Evolutionary conservation across 805 yeast species (phyloP).

Genomic region (Hanseniaspora meyeri): DNA sequence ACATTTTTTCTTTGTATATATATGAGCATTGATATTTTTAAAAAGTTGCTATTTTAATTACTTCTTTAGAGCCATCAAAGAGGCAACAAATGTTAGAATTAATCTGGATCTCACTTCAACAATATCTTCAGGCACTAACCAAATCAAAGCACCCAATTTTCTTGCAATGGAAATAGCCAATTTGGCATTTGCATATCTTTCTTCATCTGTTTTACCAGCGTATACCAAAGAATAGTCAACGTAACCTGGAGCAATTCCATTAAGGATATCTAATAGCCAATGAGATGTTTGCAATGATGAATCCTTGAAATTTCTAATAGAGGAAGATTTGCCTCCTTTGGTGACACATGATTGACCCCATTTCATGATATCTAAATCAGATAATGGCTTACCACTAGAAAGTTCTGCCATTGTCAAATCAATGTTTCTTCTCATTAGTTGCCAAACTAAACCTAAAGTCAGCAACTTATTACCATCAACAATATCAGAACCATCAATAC

Average conservation of each 20-base stretch:
- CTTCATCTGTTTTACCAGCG: constrained; percentile 69
- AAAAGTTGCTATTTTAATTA: not conserved
- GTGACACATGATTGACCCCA: constrained; percentile 86
- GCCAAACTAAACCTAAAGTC: constrained; percentile 93
- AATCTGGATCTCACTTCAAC: constrained; percentile 90
- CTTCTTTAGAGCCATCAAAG: constrained; percentile 64
- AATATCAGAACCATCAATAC: constrained; percentile 96
- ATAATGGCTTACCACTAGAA: constrained; percentile 59
- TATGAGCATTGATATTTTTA: not conserved
- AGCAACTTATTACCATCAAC: constrained; percentile 83
- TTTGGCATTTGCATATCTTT: constrained; percentile 85
- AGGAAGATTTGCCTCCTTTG: constrained; percentile 68
- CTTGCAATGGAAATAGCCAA: constrained; percentile 96
- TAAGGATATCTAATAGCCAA: constrained; percentile 75
- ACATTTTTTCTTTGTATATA: not conserved
- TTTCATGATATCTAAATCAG: constrained; percentile 74
- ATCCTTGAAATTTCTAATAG: constrained; percentile 78
- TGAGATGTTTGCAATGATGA: constrained; percentile 62
- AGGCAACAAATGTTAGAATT: constrained; percentile 87
- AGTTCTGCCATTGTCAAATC: constrained; percentile 66
- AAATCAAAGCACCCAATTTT: constrained; percentile 91
- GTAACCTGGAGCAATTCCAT: constrained; percentile 93
- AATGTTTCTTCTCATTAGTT: constrained; percentile 93
- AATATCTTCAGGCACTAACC: constrained; percentile 99
- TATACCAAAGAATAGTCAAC: constrained; percentile 89